Evolutionary conservation across 169 alveolate genomes (phyloP), one percentile per base, ranked within the genome.

Genomic region (Theileria equi): DNA sequence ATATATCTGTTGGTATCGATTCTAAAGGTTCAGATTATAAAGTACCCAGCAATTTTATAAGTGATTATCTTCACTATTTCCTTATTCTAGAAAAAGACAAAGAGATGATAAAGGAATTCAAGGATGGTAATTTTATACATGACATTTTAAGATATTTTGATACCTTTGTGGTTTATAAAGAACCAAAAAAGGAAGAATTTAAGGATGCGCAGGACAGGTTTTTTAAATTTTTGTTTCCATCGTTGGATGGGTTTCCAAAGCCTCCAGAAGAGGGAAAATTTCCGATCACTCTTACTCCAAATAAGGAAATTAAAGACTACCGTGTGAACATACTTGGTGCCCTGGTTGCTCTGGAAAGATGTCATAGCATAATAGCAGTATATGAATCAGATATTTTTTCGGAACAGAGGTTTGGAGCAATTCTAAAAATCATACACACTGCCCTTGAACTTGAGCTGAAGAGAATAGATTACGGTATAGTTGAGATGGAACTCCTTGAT

Each of bases 191-290:
- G 31, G 48, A 31, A 41, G 50, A 59, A 17, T 53, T 57, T 5
- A 28, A 54, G 65, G 67, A 25, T 21, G 21, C 53, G 40, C 44
- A 31, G 26, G 74, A 60, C 26, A 16, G 66, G 17, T 28, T 71
- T 16, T 60, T 58, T 43, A 49, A 23, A 17, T 13, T 60, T 16
- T 8, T 57, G 8, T 71, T 71, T 25, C 76, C 82, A 1, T 54
- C 52, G 35, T 34, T 17, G n/a, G 68, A 71, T 5, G 82, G 73
- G 36, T 71, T 71, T 69, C 82, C 82, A 1, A 71, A 61, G 35
- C 25, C 17, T 1, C 57, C 65, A 17, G 54, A 65, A 26, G 60
- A 59, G 21, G 52, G 76, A 31, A 50, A n/a, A 7, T 71, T 48
- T 41, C 74, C 63, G 0, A 17, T 47, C 43, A 71, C 76, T 40